Evolutionary conservation across 306 rosid species (phyloP).

Genomic region (Vachellia pachyceras): DNA sequence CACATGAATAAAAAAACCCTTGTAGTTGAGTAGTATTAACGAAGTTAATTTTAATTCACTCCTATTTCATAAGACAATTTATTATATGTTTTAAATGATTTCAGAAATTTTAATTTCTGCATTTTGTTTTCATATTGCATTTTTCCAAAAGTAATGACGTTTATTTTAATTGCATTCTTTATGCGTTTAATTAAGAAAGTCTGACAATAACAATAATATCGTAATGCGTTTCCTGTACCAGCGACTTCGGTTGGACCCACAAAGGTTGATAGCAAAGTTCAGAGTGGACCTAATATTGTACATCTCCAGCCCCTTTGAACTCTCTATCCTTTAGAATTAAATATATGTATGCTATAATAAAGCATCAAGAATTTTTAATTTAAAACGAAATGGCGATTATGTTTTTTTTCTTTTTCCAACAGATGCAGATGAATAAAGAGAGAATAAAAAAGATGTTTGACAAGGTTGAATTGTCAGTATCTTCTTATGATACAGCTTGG

Average conservation of each 20-base stretch:
- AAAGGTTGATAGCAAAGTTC: neutral
- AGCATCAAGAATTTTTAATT: neutral
- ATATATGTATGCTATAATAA: neutral
- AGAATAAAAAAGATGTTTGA: neutral
- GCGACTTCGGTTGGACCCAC: neutral
- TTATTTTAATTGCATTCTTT: neutral
- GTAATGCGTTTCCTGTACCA: neutral
- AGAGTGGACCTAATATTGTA: neutral
- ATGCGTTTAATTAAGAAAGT: neutral
- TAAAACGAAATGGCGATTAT: neutral
- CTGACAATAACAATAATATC: neutral
- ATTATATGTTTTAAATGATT: neutral
- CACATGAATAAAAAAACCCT: too few relatives aligned
- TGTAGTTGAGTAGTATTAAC: too few relatives aligned
- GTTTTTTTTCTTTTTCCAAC: neutral
- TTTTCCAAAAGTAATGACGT: neutral
- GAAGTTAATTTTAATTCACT: too few relatives aligned
- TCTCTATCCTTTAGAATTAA: neutral
- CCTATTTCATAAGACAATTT: neutral
- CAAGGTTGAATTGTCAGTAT: neutral
- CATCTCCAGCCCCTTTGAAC: neutral
- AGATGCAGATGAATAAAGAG: slow-evolving; percentile 2
- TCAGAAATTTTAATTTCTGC: neutral
- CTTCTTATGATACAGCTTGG: slow-evolving; percentile 91
- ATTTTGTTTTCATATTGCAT: neutral